Evolutionary conservation across 129 eudicot species (phyloP), one percentile per base, ranked within the genome.

Genomic region (Silybum marianum): DNA sequence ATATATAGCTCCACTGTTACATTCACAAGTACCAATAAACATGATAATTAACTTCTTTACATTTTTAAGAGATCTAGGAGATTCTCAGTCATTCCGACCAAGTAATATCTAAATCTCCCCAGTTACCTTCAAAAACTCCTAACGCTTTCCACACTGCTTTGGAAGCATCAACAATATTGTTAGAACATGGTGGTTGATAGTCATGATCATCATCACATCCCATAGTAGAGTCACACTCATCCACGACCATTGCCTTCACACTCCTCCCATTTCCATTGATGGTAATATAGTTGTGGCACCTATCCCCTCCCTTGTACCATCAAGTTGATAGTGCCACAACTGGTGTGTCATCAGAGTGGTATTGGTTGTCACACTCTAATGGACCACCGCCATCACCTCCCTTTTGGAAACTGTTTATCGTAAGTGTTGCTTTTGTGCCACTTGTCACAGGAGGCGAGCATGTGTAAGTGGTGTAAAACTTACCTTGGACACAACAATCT

Each of bases 381-480:
- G 92, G 87, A 39, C 90, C 88, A 16, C 88, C 90, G 0, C 92
- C 92, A 66, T 89, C 92, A 21, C 84, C 83, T 63, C 86, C 92
- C 70, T 84, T 76, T 78, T 83, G 82, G 75, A 89, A 89, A 75
- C 90, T 78, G 8, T 89, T 89, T 10, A 84, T 75, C 1, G 92
- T 89, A 7, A 89, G 86, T 32, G 54, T 42, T 54, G 65, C 65
- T 54, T 54, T 54, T 21, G 65, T 54, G 19, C 48, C 48, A 18
- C 85, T 14, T 60, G 88, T 66, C 16, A 89, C 90, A 0, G 48
- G 70, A 5, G 90, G 92, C 0, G 92, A 89, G 80, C 92, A 89
- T 34, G 77, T 84, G 62, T 84, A 89, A 8, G 89, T 84, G 19
- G 84, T 69, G 77, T 86, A 89, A 18, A 68, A 74, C 68, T 78